phyloP scores from a whole-genome alignment of 768 basidiomycete genomes.

The Phanerodontia chrysosporium region DNA sequence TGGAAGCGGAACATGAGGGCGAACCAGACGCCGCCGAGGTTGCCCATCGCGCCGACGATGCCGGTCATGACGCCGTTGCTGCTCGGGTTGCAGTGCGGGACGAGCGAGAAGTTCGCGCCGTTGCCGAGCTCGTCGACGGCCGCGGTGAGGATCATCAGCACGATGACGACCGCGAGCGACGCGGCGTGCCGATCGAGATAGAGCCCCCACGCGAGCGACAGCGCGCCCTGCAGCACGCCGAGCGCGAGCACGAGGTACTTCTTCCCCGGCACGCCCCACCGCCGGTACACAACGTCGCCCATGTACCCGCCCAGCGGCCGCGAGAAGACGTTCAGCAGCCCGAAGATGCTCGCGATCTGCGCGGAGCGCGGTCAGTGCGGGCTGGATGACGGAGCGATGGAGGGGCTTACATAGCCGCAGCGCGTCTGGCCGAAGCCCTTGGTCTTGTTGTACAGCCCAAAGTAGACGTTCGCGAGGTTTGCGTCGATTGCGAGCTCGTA shows the following conservation, averaged over 20 bases:
- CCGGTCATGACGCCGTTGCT: slow-evolving; percentile 35
- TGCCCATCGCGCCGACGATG: slow-evolving; percentile 36
- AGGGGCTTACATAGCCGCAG: slow-evolving; percentile 40
- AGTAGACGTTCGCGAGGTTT: slow-evolving; percentile 44
- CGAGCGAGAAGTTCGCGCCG: slow-evolving; percentile 47
- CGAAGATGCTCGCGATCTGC: slow-evolving; percentile 30
- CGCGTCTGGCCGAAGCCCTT: slow-evolving; percentile 40
- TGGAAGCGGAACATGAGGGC: slow-evolving; percentile 47
- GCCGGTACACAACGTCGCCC: slow-evolving; percentile 42
- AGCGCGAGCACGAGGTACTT: slow-evolving; percentile 42
- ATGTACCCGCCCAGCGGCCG: slow-evolving; percentile 46
- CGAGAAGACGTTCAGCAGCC: slow-evolving; percentile 48
- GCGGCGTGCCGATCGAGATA: slow-evolving; percentile 30
- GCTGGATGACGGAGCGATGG: background rate
- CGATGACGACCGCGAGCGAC: slow-evolving; percentile 30
- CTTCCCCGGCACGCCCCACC: slow-evolving; percentile 41
- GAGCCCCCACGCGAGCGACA: slow-evolving; percentile 42
- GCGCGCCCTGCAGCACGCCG: slow-evolving; percentile 41
- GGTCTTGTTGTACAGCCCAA: slow-evolving; percentile 29
- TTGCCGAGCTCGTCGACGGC: slow-evolving; percentile 40
- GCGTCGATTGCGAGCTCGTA: slow-evolving; percentile 55
- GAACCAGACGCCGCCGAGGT: slow-evolving; percentile 45
- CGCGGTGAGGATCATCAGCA: slow-evolving; percentile 36
- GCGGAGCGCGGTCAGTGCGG: slow-evolving; percentile 1
- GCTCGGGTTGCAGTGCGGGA: slow-evolving; percentile 44